These are phyloP conservation scores for Ceratocystis ficicola DNA, from an alignment of 2,329 filamentous ascomycete genomes.

Conservation along the genomic window DNA sequence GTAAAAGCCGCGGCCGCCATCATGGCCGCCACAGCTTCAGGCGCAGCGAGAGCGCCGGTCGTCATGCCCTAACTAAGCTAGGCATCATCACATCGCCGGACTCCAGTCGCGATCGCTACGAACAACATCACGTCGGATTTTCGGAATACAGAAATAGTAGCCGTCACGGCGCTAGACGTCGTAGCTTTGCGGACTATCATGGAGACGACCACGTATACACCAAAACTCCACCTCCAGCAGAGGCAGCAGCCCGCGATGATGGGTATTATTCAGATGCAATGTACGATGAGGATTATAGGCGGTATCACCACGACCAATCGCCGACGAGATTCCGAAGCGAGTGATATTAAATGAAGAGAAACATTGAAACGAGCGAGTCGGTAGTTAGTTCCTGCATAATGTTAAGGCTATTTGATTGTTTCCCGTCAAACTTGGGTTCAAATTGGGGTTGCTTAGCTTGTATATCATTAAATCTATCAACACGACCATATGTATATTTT, in stretches of 20 bases:
- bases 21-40: background rate
- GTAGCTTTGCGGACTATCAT: background rate
- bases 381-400: background rate
- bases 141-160: background rate
- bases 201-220: background rate
- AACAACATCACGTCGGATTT: background rate
- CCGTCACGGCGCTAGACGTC: background rate
- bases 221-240: background rate
- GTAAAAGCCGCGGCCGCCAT: constrained; percentile 46
- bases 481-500: background rate
- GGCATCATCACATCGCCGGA: constrained; percentile 38
- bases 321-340: background rate
- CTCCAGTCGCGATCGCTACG: background rate
- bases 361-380: background rate
- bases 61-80: constrained; percentile 49
- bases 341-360: background rate
- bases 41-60: constrained; percentile 33
- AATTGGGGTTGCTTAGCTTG: background rate
- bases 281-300: background rate
- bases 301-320: background rate
- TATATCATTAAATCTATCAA: constrained; percentile 7
- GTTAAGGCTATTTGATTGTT: background rate
- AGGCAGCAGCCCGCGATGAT: background rate
- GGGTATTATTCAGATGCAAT: background rate
- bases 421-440: background rate